These are phyloP conservation scores for Phytopythium oedochilum DNA, from an alignment of 352 stramenopile genomes.

Conservation along the genomic window DNA sequence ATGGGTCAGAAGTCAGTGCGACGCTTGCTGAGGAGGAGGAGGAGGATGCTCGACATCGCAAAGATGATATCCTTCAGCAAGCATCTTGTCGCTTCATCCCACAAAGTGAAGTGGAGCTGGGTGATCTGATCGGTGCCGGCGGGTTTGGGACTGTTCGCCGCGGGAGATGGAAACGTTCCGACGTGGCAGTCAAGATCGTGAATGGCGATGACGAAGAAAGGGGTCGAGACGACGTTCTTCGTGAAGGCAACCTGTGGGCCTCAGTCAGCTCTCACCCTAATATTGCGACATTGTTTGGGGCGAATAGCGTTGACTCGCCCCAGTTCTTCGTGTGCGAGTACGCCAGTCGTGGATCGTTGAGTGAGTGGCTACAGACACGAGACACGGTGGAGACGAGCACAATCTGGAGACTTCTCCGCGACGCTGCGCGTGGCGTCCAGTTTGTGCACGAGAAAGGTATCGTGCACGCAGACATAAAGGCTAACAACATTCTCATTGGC, in stretches of 20 bases:
- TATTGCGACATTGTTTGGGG: conserved; percentile 7
- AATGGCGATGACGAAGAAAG: conserved; percentile 1
- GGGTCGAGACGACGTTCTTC: conserved; percentile 2
- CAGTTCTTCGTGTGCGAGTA: conserved; percentile 13
- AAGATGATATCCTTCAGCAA: neutral
- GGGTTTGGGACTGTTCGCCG: conserved; percentile 12
- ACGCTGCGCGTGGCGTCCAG: conserved; percentile 31
- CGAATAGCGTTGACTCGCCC: conserved; percentile 1
- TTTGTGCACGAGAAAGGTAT: conserved; percentile 41
- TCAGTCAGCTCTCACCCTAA: conserved; percentile 6
- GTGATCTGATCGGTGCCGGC: conserved; percentile 8
- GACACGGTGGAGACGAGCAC: conserved; percentile 4
- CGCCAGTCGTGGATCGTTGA: conserved; percentile 5
- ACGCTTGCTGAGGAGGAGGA: neutral
- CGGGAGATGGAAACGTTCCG: conserved; percentile 13
- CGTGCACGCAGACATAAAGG: conserved; percentile 74
- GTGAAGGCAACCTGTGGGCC: conserved; percentile 12
- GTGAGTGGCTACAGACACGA: conserved; percentile 1
- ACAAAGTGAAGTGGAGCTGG: neutral
- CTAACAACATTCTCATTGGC: conserved; percentile 19
- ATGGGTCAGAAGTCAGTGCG: neutral
- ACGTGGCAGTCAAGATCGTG: conserved; percentile 21
- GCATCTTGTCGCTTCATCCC: neutral
- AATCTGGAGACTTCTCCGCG: conserved; percentile 15
- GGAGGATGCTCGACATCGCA: neutral